phyloP scores from a whole-genome alignment of 306 rosid species.

The Adenanthera pavonina region DNA sequence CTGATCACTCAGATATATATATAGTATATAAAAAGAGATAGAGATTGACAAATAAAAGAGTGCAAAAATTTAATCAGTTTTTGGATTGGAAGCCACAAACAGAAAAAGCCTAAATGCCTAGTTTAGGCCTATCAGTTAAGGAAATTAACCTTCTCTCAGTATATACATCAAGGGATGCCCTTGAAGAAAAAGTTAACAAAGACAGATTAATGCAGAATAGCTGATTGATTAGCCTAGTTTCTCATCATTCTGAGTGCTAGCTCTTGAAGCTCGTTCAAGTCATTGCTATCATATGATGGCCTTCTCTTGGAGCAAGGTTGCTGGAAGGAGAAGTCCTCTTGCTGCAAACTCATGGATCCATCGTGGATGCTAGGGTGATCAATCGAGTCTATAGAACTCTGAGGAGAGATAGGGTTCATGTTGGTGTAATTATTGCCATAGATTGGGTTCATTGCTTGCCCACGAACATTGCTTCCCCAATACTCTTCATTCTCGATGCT shows the following conservation, averaged over 20 bases:
- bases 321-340: slow-evolving; percentile 56
- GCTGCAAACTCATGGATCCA: slow-evolving; percentile 59
- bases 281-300: slow-evolving; percentile 41
- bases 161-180: slow-evolving; percentile 40
- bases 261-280: slow-evolving; percentile 90
- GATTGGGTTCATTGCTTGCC: neutral
- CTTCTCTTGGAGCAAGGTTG: slow-evolving; percentile 62
- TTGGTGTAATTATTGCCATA: slow-evolving; percentile 38
- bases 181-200: slow-evolving; percentile 31
- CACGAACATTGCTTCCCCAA: slow-evolving; percentile 46
- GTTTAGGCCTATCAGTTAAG: slow-evolving; percentile 43
- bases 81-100: slow-evolving; percentile 47
- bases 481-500: slow-evolving; percentile 52
- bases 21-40: neutral
- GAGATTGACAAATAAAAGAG: slow-evolving; percentile 6
- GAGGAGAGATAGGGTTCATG: slow-evolving; percentile 83
- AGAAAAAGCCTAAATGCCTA: slow-evolving; percentile 46
- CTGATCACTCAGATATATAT: neutral
- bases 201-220: neutral
- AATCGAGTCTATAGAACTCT: slow-evolving; percentile 80
- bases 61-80: slow-evolving; percentile 32
- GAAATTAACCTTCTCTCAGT: slow-evolving; percentile 42
- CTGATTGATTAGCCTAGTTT: slow-evolving; percentile 43
- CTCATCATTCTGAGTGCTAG: slow-evolving; percentile 96
- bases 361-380: slow-evolving; percentile 53